Percentiles rank a stretch among this genome's conserved stretches.
phyloP scores from a whole-genome alignment of 495 filamentous ascomycete genomes.

The Neurospora sp. region DNA sequence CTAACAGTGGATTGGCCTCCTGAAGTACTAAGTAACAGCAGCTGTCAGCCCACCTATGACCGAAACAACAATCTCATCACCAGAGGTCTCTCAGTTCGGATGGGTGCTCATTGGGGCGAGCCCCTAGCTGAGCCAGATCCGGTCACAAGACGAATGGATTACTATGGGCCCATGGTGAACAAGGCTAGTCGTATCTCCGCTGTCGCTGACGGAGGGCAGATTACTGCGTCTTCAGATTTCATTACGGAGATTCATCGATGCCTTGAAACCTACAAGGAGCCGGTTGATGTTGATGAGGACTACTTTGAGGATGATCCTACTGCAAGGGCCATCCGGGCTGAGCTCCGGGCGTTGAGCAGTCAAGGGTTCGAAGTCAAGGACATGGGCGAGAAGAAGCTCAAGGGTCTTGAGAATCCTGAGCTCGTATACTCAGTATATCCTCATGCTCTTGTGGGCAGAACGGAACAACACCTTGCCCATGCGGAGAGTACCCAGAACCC shows the following conservation, averaged over 20 bases:
- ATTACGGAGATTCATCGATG: conserved; percentile 90
- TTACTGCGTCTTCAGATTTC: conserved; percentile 92
- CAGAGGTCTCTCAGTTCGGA: conserved; percentile 84
- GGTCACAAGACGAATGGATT: conserved; percentile 96
- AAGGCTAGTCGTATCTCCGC: conserved; percentile 85
- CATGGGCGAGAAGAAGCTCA: conserved; percentile 85
- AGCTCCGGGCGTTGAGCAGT: conserved; percentile 75
- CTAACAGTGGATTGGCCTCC: conserved; percentile 86
- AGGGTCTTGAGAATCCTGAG: conserved; percentile 96
- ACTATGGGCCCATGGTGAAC: conserved; percentile 99
- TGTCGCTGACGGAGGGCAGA: conserved; percentile 94
- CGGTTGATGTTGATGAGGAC: conserved; percentile 58
- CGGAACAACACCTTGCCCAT: conserved; percentile 52
- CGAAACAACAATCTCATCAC: conserved; percentile 85
- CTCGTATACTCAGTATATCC: conserved; percentile 91
- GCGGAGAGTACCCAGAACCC: conserved; percentile 17
- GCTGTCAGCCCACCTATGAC: conserved; percentile 72
- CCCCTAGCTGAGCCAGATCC: conserved; percentile 93
- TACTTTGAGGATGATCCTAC: conserved; percentile 59
- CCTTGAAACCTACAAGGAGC: conserved; percentile 72
- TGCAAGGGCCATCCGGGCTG: conserved; percentile 66
- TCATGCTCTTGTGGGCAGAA: conserved; percentile 70
- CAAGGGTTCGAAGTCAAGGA: conserved; percentile 97
- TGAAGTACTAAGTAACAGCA: conserved; percentile 79
- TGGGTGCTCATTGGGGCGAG: conserved; percentile 93